A percentile compares a stretch with the other conserved stretches of the same genome.
Evolutionary conservation across 495 filamentous ascomycete species (phyloP).

Genomic region (Lasiosphaeria miniovina): DNA sequence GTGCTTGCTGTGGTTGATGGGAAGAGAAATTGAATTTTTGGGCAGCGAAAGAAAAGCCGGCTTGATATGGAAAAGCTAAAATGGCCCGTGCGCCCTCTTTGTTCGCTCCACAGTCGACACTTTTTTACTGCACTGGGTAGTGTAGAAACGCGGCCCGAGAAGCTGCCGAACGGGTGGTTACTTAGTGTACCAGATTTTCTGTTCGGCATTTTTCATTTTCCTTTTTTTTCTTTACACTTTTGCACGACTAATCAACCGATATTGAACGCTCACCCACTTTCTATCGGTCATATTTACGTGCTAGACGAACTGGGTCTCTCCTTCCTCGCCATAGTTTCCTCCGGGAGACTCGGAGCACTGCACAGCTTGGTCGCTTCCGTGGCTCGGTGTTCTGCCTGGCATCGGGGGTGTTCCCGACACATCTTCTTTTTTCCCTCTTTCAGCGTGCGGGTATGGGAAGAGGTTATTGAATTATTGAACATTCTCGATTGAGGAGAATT

Average conservation of each 20-base stretch:
- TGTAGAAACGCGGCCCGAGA: not conserved
- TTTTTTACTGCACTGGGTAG: not conserved
- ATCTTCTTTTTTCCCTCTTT: not conserved
- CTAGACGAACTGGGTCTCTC: conserved; percentile 23
- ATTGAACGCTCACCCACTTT: conserved; percentile 36
- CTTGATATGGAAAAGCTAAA: not conserved
- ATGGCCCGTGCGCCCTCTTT: not conserved
- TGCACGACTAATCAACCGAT: conserved; percentile 55
- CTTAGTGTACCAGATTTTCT: conserved; percentile 2
- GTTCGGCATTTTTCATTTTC: conserved; percentile 13
- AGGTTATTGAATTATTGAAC: too few species aligned
- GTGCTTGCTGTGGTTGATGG: not conserved
- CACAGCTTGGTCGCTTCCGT: conserved; percentile 1
- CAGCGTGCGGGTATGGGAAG: too few species aligned
- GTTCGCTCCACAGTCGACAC: not conserved
- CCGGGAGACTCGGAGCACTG: not conserved
- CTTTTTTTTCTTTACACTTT: conserved; percentile 41
- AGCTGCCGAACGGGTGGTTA: conserved; percentile 10
- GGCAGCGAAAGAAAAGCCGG: not conserved
- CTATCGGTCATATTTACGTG: conserved; percentile 53
- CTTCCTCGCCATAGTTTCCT: conserved; percentile 17
- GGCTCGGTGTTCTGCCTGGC: not conserved
- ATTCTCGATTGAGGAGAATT: too few species aligned
- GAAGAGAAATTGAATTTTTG: not conserved
- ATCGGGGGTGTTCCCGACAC: not conserved